Evolutionary conservation across 768 basidiomycete species (phyloP).

Genomic region (Serendipita indica): DNA sequence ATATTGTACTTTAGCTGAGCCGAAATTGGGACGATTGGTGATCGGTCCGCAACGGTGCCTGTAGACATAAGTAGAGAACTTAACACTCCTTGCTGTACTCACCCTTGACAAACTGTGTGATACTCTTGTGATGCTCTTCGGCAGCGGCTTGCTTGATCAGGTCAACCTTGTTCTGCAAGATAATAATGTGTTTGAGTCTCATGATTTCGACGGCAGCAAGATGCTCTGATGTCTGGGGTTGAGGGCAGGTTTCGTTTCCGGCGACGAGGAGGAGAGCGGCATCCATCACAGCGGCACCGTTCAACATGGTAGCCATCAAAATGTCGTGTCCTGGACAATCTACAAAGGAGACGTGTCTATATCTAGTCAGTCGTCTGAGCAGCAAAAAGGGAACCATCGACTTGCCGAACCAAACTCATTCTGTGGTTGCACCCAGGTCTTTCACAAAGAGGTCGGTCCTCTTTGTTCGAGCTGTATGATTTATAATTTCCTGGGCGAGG

Average conservation of each 20-base stretch:
- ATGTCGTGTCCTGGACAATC: conserved; percentile 98
- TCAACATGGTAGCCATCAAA: conserved; percentile 99
- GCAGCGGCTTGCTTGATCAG: conserved; percentile 91
- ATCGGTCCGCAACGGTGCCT: conserved; percentile 95
- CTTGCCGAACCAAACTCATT: conserved; percentile 72
- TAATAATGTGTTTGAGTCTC: conserved; percentile 96
- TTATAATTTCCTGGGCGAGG: conserved; percentile 89
- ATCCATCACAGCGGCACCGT: conserved; percentile 99
- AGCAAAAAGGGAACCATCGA: not conserved
- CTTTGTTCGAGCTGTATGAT: conserved; percentile 87
- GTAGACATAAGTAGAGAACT: conserved; percentile 4
- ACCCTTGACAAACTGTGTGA: conserved; percentile 92
- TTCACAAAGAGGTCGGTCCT: conserved; percentile 86
- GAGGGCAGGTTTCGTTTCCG: conserved; percentile 96
- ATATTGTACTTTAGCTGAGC: conserved; percentile 99
- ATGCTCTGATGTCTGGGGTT: conserved; percentile 98
- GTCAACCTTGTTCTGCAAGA: conserved; percentile 98
- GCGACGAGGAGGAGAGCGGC: conserved; percentile 91
- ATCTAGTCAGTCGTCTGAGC: not conserved
- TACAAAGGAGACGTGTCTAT: conserved; percentile 88
- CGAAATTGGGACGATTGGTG: conserved; percentile 97
- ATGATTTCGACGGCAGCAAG: conserved; percentile 98
- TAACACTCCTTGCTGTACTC: conserved; percentile 14
- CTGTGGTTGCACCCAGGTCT: conserved; percentile 77
- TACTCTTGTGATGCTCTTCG: conserved; percentile 91